Conservation (phyloP, 306 rosid species). For the Acacia melanoxylon region DNA sequence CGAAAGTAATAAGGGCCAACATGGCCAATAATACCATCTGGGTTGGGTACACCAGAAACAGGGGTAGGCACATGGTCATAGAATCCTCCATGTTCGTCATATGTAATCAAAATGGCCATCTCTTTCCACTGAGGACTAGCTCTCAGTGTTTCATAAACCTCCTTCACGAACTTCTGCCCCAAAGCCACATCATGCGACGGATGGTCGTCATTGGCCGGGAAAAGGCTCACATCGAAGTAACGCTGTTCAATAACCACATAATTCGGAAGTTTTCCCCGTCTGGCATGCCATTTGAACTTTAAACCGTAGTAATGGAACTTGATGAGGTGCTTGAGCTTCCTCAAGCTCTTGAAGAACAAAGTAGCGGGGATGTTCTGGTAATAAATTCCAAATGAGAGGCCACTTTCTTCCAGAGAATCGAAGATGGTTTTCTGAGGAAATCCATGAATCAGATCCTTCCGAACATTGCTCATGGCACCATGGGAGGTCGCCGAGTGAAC, state of each 20-base stretch:
- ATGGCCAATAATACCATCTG: slow-evolving; percentile 80
- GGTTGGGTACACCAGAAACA: slow-evolving; percentile 75
- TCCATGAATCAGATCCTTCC: slow-evolving; percentile 75
- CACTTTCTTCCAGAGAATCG: slow-evolving; percentile 74
- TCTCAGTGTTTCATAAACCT: slow-evolving; percentile 81
- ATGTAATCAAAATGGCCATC: slow-evolving; percentile 80
- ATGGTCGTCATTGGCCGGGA: slow-evolving; percentile 92
- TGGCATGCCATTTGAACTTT: slow-evolving; percentile 69
- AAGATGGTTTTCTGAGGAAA: slow-evolving; percentile 87
- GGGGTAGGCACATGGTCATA: slow-evolving; percentile 96
- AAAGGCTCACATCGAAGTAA: slow-evolving; percentile 63
- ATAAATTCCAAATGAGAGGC: slow-evolving; percentile 64
- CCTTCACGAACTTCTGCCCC: slow-evolving; percentile 92
- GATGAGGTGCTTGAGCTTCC: slow-evolving; percentile 52
- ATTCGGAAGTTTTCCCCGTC: slow-evolving; percentile 74
- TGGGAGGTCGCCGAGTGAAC: slow-evolving; percentile 93
- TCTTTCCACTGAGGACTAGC: slow-evolving; percentile 96
- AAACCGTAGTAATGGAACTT: slow-evolving; percentile 61
- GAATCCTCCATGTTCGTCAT: slow-evolving; percentile 96
- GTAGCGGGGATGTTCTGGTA: slow-evolving; percentile 94
- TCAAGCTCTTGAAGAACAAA: slow-evolving; percentile 67
- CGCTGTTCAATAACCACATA: slow-evolving; percentile 84
- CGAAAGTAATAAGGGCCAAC: slow-evolving; percentile 74
- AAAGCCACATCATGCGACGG: slow-evolving; percentile 92
- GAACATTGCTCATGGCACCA: slow-evolving; percentile 86